These are phyloP conservation scores for Rickenella mellea DNA, from an alignment of 768 basidiomycete genomes.

Conservation along the genomic window DNA sequence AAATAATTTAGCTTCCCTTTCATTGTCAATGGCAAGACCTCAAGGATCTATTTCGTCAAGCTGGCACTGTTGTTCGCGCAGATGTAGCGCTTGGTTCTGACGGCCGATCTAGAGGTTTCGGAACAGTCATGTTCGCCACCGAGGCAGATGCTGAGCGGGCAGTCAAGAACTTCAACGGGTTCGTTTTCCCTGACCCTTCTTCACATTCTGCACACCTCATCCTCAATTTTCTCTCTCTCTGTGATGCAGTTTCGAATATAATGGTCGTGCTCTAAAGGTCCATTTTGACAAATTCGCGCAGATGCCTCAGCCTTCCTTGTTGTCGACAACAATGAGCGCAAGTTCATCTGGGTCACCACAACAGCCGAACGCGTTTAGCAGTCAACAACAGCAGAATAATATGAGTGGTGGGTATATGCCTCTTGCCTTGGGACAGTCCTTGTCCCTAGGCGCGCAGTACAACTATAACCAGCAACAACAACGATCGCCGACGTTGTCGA, in stretches of 20 bases:
- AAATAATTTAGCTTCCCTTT: constrained; percentile 61
- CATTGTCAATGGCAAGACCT: constrained; percentile 98
- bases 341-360: not conserved
- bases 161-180: constrained; percentile 88
- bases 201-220: too few species aligned
- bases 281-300: constrained; percentile 80
- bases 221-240: not conserved
- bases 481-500: not conserved
- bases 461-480: not conserved
- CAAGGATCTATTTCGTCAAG: constrained; percentile 89
- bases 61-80: constrained; percentile 83
- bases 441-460: not conserved
- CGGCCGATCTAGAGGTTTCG: constrained; percentile 86
- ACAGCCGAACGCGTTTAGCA: not conserved
- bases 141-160: constrained; percentile 81
- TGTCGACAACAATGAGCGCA: constrained; percentile 4
- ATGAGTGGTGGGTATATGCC: not conserved
- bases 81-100: constrained; percentile 85
- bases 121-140: constrained; percentile 80
- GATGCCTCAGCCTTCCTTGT: constrained; percentile 16
- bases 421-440: not conserved
- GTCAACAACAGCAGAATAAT: not conserved
- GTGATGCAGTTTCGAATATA: constrained; percentile 67
- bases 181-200: constrained; percentile 19
- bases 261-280: constrained; percentile 81